Percentiles rank a stretch among this genome's conserved stretches.
Conservation (phyloP, 208 protist genomes). For the Trypanosomatidae sp. region DNA sequence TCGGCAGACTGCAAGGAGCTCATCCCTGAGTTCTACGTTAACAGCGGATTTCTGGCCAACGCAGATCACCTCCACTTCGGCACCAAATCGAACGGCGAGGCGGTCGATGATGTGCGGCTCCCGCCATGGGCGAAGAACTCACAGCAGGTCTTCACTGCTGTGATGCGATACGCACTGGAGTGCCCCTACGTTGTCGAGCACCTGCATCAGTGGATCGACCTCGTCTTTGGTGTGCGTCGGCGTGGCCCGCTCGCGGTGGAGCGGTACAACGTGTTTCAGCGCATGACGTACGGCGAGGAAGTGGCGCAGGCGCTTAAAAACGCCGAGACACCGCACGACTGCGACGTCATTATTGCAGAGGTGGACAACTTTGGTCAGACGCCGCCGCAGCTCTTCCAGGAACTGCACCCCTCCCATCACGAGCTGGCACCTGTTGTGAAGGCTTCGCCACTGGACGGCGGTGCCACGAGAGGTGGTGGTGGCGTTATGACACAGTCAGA, state of each 20-base stretch:
- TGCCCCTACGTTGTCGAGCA: slow-evolving; percentile 85
- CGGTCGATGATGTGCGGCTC: slow-evolving; percentile 91
- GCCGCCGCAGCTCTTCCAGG: slow-evolving; percentile 93
- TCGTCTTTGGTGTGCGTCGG: slow-evolving; percentile 98
- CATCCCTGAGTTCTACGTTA: slow-evolving; percentile 96
- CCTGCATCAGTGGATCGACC: slow-evolving; percentile 98
- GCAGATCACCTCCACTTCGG: slow-evolving; percentile 86
- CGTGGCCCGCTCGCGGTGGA: slow-evolving; percentile 83
- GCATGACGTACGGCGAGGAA: slow-evolving; percentile 97
- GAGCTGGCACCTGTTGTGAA: slow-evolving; percentile 59
- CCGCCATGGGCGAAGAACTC: slow-evolving; percentile 96
- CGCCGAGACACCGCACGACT: slow-evolving; percentile 78
- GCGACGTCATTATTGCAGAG: slow-evolving; percentile 91
- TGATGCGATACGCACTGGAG: slow-evolving; percentile 95
- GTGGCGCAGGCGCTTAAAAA: slow-evolving; percentile 75
- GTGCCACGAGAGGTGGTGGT: not conserved
- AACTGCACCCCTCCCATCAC: slow-evolving; percentile 85
- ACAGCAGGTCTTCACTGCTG: slow-evolving; percentile 89
- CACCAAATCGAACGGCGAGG: slow-evolving; percentile 74
- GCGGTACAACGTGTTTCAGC: slow-evolving; percentile 95
- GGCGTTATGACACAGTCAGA: not conserved
- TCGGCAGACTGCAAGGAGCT: slow-evolving; percentile 95
- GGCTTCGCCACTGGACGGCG: slow-evolving; percentile 1
- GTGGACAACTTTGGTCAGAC: slow-evolving; percentile 98
- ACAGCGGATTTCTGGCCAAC: slow-evolving; percentile 94